phyloP scores from a whole-genome alignment of 2,329 filamentous ascomycete genomes.

The Apiospora koreana region DNA sequence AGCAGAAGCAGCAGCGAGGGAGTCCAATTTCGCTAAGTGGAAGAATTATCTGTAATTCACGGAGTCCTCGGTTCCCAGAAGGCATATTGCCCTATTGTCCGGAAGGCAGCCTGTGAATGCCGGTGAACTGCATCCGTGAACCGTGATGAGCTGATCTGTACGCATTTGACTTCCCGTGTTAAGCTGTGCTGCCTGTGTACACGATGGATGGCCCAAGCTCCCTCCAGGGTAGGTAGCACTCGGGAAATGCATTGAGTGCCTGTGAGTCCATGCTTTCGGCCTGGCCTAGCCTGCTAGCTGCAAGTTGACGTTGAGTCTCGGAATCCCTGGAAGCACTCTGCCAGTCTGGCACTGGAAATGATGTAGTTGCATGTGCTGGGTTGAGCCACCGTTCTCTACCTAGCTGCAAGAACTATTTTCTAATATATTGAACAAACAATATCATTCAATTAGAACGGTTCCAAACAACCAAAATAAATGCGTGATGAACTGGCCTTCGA shows the following conservation, averaged over 20 bases:
- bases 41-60: background rate
- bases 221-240: conserved; percentile 7
- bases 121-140: background rate
- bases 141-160: background rate
- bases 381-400: background rate
- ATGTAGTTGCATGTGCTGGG: background rate
- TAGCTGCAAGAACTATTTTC: no score
- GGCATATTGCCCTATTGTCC: background rate
- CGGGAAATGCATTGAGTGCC: background rate
- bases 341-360: no score
- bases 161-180: background rate
- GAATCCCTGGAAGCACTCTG: background rate
- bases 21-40: background rate
- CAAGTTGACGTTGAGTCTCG: background rate
- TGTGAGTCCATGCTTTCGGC: background rate
- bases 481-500: no score
- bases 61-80: background rate
- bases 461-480: no score
- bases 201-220: conserved; percentile 12
- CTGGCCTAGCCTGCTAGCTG: conserved; percentile 4
- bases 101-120: background rate
- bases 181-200: background rate
- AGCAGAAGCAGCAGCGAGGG: background rate
- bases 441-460: background rate
- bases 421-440: no score